Evolutionary conservation across 768 basidiomycete species (phyloP).

Genomic region (Tremella fuciformis): DNA sequence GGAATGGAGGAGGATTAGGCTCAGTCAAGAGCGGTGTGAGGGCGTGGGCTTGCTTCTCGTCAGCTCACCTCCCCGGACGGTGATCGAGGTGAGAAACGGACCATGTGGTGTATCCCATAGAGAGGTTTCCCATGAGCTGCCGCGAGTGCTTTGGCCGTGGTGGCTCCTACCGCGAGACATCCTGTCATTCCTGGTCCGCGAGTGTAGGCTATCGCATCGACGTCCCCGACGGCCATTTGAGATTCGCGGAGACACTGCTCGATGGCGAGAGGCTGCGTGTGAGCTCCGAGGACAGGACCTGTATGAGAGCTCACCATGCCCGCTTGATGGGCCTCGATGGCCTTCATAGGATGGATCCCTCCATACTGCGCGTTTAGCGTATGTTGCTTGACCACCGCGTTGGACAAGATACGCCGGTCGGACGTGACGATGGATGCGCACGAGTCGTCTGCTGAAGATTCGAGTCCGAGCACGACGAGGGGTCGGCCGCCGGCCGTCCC

Average conservation of each 20-base stretch:
- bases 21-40: slow-evolving; percentile 72
- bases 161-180: slow-evolving; percentile 73
- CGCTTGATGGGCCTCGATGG: slow-evolving; percentile 72
- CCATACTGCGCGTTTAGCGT: slow-evolving; percentile 52
- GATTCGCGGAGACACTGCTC: slow-evolving; percentile 67
- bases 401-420: slow-evolving; percentile 65
- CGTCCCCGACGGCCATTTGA: slow-evolving; percentile 58
- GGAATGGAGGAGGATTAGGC: slow-evolving; percentile 60
- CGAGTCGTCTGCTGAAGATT: slow-evolving; percentile 91
- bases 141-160: slow-evolving; percentile 81
- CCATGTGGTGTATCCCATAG: slow-evolving; percentile 95
- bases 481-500: slow-evolving; percentile 10
- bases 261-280: slow-evolving; percentile 68
- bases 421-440: slow-evolving; percentile 83
- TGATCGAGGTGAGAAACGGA: slow-evolving; percentile 47
- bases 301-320: slow-evolving; percentile 62
- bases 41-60: slow-evolving; percentile 81
- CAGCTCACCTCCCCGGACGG: neutral
- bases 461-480: slow-evolving; percentile 56
- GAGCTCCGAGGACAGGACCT: slow-evolving; percentile 11
- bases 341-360: slow-evolving; percentile 57
- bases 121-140: slow-evolving; percentile 73
- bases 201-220: slow-evolving; percentile 88
- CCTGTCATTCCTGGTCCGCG: slow-evolving; percentile 68
- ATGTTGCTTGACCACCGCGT: slow-evolving; percentile 82